These are phyloP conservation scores for Xylaria grammica DNA, from an alignment of 495 filamentous ascomycete species.

Conservation along the genomic window DNA sequence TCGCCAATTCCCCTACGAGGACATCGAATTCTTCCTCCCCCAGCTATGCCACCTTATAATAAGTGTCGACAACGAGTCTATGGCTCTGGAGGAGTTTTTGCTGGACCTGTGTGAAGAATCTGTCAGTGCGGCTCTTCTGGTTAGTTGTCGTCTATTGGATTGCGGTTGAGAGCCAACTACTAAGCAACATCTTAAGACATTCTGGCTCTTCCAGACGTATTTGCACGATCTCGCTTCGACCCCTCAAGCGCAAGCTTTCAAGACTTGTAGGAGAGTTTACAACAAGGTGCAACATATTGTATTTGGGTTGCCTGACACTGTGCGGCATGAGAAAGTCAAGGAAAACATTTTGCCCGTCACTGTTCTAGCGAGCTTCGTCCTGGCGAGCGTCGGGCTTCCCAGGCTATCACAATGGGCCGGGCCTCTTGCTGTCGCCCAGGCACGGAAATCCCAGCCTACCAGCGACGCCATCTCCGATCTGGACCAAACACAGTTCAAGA, in stretches of 20 bases:
- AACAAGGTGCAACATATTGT: constrained; percentile 83
- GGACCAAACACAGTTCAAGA: constrained; percentile 47
- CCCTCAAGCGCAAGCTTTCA: constrained; percentile 70
- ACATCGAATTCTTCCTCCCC: constrained; percentile 84
- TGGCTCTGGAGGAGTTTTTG: constrained; percentile 82
- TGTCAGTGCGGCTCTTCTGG: constrained; percentile 75
- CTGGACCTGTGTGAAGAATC: constrained; percentile 80
- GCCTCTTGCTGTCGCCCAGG: constrained; percentile 74
- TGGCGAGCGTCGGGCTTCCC: constrained; percentile 64
- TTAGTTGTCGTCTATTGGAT: constrained; percentile 45
- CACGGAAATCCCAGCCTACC: constrained; percentile 65
- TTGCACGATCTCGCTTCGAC: constrained; percentile 73
- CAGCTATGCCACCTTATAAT: constrained; percentile 81
- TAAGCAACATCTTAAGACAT: constrained; percentile 61
- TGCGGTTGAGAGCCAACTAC: constrained; percentile 10
- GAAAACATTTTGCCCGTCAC: constrained; percentile 77
- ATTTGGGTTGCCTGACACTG: constrained; percentile 67
- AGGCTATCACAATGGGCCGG: constrained; percentile 65
- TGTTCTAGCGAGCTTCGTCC: constrained; percentile 71
- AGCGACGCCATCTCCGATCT: constrained; percentile 62
- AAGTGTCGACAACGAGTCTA: constrained; percentile 81
- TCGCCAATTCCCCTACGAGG: constrained; percentile 78
- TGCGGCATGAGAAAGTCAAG: constrained; percentile 69
- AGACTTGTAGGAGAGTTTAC: constrained; percentile 74
- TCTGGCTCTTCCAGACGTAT: constrained; percentile 84